phyloP scores from a whole-genome alignment of 2,329 filamentous ascomycete genomes.

The Colletotrichum liaoningense region DNA sequence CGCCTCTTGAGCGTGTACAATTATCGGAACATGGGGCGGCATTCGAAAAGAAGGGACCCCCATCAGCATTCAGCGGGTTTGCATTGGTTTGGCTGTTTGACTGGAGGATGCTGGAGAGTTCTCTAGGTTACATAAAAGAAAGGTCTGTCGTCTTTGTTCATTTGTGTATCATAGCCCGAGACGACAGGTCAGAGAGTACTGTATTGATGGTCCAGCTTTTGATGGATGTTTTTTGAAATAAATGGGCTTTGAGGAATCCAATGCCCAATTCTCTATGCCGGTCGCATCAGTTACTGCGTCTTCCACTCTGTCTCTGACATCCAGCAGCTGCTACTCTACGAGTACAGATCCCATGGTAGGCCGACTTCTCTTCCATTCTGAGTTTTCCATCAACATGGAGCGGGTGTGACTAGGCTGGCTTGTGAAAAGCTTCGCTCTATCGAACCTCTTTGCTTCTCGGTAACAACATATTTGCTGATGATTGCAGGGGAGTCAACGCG shows the following conservation, averaged over 20 bases:
- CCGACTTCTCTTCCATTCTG: too few relatives aligned
- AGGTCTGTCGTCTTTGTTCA: constrained; percentile 7
- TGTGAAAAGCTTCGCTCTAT: too few relatives aligned
- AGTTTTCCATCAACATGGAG: too few relatives aligned
- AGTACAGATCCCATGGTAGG: too few relatives aligned
- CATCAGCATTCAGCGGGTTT: constrained; percentile 24
- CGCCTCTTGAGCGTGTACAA: constrained; percentile 11
- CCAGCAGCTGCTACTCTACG: too few relatives aligned
- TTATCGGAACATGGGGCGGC: neutral
- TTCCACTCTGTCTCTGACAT: too few relatives aligned
- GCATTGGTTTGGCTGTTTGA: constrained; percentile 25
- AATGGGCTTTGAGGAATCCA: neutral
- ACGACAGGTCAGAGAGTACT: neutral
- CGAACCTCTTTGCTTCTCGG: too few relatives aligned
- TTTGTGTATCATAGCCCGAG: constrained; percentile 11
- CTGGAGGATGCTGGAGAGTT: neutral
- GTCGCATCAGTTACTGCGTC: too few relatives aligned
- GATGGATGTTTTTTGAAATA: neutral
- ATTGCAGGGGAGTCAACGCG: too few relatives aligned
- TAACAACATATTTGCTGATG: too few relatives aligned
- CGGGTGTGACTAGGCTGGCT: too few relatives aligned
- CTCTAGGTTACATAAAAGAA: constrained; percentile 18
- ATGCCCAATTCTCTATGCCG: neutral
- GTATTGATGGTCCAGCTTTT: neutral
- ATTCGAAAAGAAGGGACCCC: neutral